These are phyloP conservation scores for Hymenoscyphus scutula DNA, from an alignment of 2,329 filamentous ascomycete genomes.

Conservation along the genomic window DNA sequence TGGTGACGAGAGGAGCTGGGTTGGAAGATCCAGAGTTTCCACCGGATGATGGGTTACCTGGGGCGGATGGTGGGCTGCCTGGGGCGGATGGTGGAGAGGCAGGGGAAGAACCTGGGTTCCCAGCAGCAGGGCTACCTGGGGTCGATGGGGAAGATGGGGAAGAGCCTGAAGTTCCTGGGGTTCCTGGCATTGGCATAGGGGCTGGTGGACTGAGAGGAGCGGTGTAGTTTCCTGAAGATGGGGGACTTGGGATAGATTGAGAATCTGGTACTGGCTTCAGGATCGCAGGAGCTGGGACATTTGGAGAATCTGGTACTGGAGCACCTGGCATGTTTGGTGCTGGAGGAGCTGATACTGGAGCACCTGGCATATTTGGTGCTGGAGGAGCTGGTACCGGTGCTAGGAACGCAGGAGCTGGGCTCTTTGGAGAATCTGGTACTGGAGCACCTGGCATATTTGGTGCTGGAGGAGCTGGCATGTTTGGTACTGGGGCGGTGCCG, in stretches of 20 bases:
- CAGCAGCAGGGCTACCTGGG: neutral
- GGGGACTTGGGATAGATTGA: neutral
- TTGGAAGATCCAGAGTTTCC: constrained; percentile 2
- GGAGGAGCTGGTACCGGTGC: too few species aligned
- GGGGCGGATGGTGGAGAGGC: too few species aligned
- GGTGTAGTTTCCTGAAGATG: neutral
- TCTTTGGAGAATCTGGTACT: neutral
- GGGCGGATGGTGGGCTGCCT: too few species aligned
- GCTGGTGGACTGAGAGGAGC: neutral
- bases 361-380: neutral
- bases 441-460: neutral
- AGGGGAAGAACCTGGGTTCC: neutral
- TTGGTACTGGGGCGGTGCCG: neutral
- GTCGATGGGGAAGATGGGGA: neutral
- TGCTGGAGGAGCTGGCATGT: neutral
- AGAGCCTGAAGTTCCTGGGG: too few species aligned
- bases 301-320: constrained; percentile 1
- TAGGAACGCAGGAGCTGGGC: too few species aligned
- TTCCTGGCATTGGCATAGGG: too few species aligned
- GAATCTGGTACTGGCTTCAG: neutral
- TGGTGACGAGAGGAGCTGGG: neutral
- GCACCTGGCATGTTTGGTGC: too few species aligned
- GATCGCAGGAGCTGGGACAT: neutral
- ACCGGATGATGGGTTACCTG: neutral
- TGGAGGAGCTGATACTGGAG: neutral